A percentile compares a stretch with the other conserved stretches of the same genome.
Conservation (phyloP, 1,284 basidiomycete genomes). For the Leccinum pachyderme region DNA sequence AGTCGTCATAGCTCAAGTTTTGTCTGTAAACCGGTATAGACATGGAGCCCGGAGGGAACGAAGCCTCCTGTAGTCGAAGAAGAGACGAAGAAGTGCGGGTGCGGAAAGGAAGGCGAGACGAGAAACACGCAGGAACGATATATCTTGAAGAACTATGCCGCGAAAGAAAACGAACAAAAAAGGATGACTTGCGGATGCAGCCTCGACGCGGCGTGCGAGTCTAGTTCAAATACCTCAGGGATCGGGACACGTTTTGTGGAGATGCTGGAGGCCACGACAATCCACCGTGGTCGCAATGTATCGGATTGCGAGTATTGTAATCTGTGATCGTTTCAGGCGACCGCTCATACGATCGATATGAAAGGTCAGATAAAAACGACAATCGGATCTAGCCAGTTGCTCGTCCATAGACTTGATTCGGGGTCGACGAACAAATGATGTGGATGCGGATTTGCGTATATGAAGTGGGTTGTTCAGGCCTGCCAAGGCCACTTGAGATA, state of each 20-base stretch:
- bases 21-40: constrained; percentile 28
- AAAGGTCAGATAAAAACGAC: constrained; percentile 8
- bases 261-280: constrained; percentile 22
- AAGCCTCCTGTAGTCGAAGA: background rate
- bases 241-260: constrained; percentile 26
- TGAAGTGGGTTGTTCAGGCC: background rate
- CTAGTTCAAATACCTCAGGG: constrained; percentile 31
- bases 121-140: background rate
- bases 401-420: background rate
- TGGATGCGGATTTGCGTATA: background rate
- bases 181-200: background rate
- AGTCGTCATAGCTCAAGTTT: constrained; percentile 24
- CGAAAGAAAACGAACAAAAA: background rate
- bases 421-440: background rate
- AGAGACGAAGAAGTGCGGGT: background rate
- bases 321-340: constrained; percentile 12
- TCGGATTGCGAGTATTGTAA: constrained; percentile 7
- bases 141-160: constrained; percentile 5
- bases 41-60: constrained; percentile 9
- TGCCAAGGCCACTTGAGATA: background rate
- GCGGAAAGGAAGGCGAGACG: background rate
- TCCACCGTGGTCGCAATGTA: constrained; percentile 22
- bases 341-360: constrained; percentile 10
- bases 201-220: constrained; percentile 4
- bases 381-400: background rate